Percentiles rank a stretch among this genome's conserved stretches.
These are phyloP conservation scores for Cornus kousa DNA, from an alignment of 148 eudicot genomes.

Conservation along the genomic window DNA sequence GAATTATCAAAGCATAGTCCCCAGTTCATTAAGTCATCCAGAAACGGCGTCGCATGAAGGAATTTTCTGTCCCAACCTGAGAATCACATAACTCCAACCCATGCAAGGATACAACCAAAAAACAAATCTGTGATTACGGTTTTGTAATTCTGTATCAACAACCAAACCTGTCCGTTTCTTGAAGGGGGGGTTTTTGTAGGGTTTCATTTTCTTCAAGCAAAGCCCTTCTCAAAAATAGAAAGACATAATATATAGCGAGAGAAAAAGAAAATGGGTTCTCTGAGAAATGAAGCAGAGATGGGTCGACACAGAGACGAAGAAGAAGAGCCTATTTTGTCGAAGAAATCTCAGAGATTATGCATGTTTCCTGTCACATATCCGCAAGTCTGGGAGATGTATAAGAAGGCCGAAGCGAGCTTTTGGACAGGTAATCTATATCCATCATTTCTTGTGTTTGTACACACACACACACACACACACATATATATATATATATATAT, in stretches of 20 bases:
- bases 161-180: constrained; percentile 16
- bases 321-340: constrained; percentile 54
- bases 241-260: background rate
- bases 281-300: constrained; percentile 25
- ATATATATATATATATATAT: background rate
- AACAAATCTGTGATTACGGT: background rate
- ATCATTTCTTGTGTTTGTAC: too few relatives aligned
- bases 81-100: too few relatives aligned
- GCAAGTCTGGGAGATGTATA: constrained; percentile 85
- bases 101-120: too few relatives aligned
- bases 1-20: too few relatives aligned
- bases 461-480: background rate
- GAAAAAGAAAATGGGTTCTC: constrained; percentile 34
- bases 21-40: too few relatives aligned
- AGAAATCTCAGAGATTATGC: constrained; percentile 55
- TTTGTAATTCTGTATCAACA: background rate
- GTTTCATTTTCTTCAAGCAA: background rate
- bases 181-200: constrained; percentile 11
- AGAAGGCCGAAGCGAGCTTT: constrained; percentile 69
- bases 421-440: constrained; percentile 57
- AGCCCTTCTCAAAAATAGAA: background rate
- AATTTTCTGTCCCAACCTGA: too few relatives aligned
- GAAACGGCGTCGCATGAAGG: too few relatives aligned
- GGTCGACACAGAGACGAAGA: constrained; percentile 20
- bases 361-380: constrained; percentile 73